Percentiles rank a stretch among this genome's conserved stretches.
These are phyloP conservation scores for Sphaerostilbella broomeana DNA, from an alignment of 2,329 filamentous ascomycete genomes.

Conservation along the genomic window DNA sequence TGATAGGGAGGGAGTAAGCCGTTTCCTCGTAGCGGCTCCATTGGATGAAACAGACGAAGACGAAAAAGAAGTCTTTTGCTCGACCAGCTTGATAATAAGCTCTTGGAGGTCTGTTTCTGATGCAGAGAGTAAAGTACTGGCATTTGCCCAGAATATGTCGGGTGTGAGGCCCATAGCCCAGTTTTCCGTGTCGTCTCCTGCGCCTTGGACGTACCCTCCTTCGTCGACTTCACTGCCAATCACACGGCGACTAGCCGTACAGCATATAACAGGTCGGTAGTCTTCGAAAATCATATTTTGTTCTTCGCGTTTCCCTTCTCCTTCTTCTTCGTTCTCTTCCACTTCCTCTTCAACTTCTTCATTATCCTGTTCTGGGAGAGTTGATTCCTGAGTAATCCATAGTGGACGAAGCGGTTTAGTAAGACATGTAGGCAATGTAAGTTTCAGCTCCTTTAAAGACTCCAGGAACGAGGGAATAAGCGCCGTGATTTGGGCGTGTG, in stretches of 20 bases:
- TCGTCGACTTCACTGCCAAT: slow-evolving; percentile 57
- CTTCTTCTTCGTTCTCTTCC: not conserved
- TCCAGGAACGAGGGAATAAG: slow-evolving; percentile 50
- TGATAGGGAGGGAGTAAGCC: slow-evolving; percentile 31
- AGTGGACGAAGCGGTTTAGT: slow-evolving; percentile 67
- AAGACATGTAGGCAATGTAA: slow-evolving; percentile 50
- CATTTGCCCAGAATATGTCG: slow-evolving; percentile 70
- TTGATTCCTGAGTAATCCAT: slow-evolving; percentile 71
- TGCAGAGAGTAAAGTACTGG: slow-evolving; percentile 51
- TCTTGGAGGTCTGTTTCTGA: slow-evolving; percentile 57
- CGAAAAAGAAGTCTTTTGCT: slow-evolving; percentile 12
- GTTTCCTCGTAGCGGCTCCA: slow-evolving; percentile 12
- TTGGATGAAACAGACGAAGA: slow-evolving; percentile 1
- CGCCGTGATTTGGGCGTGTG: slow-evolving; percentile 68
- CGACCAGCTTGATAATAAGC: slow-evolving; percentile 42
- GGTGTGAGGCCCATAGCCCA: slow-evolving; percentile 82
- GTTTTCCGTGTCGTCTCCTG: slow-evolving; percentile 89
- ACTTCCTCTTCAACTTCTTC: not conserved
- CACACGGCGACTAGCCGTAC: slow-evolving; percentile 73
- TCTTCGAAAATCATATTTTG: slow-evolving; percentile 39
- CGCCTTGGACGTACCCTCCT: slow-evolving; percentile 79
- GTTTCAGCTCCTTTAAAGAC: slow-evolving; percentile 47
- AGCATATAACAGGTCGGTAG: slow-evolving; percentile 72
- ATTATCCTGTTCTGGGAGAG: slow-evolving; percentile 28
- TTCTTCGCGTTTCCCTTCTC: not conserved